Conservation (phyloP, 345 rosid genomes). For the Ceriops zippeliana region DNA sequence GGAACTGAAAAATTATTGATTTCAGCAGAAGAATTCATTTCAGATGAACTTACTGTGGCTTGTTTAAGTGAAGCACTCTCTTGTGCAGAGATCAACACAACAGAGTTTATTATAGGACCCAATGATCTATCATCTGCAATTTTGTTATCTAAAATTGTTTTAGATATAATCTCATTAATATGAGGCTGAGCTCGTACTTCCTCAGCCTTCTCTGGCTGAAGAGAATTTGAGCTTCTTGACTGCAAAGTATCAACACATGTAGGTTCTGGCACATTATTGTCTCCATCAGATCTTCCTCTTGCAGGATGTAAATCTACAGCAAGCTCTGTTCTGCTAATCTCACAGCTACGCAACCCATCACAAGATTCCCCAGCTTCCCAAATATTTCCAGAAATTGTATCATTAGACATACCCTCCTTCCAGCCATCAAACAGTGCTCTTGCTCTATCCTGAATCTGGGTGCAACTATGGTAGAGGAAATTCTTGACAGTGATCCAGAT, state of each 20-base stretch:
- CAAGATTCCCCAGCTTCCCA: constrained; percentile 27
- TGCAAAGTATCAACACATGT: constrained; percentile 30
- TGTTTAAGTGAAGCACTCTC: constrained; percentile 39
- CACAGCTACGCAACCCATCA: constrained; percentile 27
- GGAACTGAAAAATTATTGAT: constrained; percentile 28
- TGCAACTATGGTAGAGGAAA: constrained; percentile 62
- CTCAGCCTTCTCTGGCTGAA: constrained; percentile 32
- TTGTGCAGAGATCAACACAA: constrained; percentile 36
- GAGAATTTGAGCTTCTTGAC: constrained; percentile 34
- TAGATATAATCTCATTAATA: constrained; percentile 26
- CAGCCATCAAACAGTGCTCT: constrained; percentile 55
- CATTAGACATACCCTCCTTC: constrained; percentile 40
- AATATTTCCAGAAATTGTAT: constrained; percentile 22
- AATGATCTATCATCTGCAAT: constrained; percentile 35
- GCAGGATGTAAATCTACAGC: constrained; percentile 31
- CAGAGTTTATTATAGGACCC: constrained; percentile 27
- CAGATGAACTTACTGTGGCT: constrained; percentile 14
- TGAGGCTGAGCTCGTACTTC: constrained; percentile 34
- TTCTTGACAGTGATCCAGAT: constrained; percentile 58
- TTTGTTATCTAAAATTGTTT: constrained; percentile 18
- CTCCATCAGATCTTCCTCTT: constrained; percentile 32
- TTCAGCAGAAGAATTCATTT: constrained; percentile 30
- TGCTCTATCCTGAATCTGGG: constrained; percentile 67
- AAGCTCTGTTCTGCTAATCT: constrained; percentile 34
- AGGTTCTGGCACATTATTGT: constrained; percentile 36